phyloP scores from a whole-genome alignment of 2,329 filamentous ascomycete species.

The Celoporthe dispersa region DNA sequence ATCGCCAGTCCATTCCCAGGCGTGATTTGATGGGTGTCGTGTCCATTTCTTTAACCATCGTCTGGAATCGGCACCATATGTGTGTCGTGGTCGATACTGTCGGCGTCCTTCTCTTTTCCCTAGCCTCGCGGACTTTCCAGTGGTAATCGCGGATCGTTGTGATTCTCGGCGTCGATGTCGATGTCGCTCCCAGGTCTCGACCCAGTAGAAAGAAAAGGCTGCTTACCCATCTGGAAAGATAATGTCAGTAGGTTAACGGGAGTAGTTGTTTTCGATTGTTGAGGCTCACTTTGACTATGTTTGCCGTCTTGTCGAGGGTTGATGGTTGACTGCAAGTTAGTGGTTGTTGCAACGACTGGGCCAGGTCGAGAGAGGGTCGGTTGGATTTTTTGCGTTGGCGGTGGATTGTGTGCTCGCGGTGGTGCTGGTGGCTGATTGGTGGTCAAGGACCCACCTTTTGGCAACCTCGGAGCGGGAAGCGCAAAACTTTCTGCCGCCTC shows the following conservation, averaged over 20 bases:
- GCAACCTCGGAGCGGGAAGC: not conserved
- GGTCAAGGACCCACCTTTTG: constrained; percentile 17
- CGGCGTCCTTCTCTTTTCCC: not conserved
- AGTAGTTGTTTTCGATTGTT: not conserved
- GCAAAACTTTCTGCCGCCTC: constrained; percentile 6
- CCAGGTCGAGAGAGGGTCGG: constrained; percentile 26
- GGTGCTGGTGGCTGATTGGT: constrained; percentile 25
- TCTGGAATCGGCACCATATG: not conserved
- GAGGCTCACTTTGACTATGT: constrained; percentile 34
- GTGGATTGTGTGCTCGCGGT: constrained; percentile 22
- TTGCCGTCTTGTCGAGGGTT: constrained; percentile 37
- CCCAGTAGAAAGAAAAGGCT: constrained; percentile 31
- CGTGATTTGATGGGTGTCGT: not conserved
- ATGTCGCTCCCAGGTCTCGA: constrained; percentile 27
- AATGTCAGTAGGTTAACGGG: constrained; percentile 42
- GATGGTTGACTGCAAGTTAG: constrained; percentile 30
- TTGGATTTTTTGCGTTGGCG: constrained; percentile 19
- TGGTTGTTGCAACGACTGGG: constrained; percentile 16
- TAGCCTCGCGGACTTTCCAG: not conserved
- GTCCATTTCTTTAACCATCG: not conserved
- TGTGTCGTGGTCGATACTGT: not conserved
- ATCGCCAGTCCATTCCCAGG: not conserved
- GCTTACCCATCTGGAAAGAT: constrained; percentile 64
- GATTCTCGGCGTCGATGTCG: constrained; percentile 19
- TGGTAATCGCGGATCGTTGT: constrained; percentile 5